Conservation (phyloP, 1,139 yeast genomes). For the Diutina mesorugosa region DNA sequence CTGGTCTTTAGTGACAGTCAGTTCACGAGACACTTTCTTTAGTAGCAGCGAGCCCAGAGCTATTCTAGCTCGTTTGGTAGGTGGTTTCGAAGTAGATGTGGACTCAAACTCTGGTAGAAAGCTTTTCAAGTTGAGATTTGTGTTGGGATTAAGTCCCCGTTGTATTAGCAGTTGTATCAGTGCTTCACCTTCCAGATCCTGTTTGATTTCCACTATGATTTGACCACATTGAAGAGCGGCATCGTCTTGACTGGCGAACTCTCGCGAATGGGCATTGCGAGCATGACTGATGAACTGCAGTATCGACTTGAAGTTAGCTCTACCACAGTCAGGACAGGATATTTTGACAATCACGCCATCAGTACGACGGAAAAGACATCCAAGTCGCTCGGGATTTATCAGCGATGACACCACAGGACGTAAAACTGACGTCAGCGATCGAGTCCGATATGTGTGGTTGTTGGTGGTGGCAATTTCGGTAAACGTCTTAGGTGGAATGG, state of each 20-base stretch:
- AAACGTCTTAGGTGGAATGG: slow-evolving; percentile 3
- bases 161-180: slow-evolving; percentile 29
- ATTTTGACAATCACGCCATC: slow-evolving; percentile 62
- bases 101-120: not conserved
- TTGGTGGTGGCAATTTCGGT: slow-evolving; percentile 2
- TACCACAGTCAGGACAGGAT: slow-evolving; percentile 54
- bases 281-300: slow-evolving; percentile 75
- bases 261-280: slow-evolving; percentile 61
- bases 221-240: slow-evolving; percentile 66
- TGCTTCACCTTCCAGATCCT: slow-evolving; percentile 42
- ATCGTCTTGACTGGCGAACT: slow-evolving; percentile 60
- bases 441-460: slow-evolving; percentile 27
- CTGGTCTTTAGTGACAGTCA: not conserved
- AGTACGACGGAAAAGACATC: slow-evolving; percentile 56
- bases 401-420: slow-evolving; percentile 20
- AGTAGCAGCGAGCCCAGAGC: not conserved
- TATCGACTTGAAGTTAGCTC: slow-evolving; percentile 64
- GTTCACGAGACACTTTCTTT: not conserved
- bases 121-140: slow-evolving; percentile 20
- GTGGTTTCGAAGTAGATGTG: not conserved
- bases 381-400: slow-evolving; percentile 18
- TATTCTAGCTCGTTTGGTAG: not conserved
- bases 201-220: slow-evolving; percentile 41
- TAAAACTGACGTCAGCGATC: slow-evolving; percentile 38
- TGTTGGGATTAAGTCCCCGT: slow-evolving; percentile 27